phyloP scores from a whole-genome alignment of 805 yeast genomes.

The Starmerella cellae region DNA sequence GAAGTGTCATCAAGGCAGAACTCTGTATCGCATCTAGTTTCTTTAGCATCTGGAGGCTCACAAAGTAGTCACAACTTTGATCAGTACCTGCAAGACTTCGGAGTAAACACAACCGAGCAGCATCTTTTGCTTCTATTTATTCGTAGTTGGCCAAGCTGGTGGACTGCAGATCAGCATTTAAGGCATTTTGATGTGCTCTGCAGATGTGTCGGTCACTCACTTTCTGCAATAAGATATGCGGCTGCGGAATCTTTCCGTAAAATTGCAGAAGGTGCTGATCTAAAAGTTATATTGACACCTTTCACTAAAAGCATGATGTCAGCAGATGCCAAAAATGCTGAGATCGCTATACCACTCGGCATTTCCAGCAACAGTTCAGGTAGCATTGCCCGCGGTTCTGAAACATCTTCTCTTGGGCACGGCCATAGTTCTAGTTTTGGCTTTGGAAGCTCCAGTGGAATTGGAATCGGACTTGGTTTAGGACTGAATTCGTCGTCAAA shows the following conservation, averaged over 20 bases:
- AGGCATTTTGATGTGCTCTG: conserved; percentile 63
- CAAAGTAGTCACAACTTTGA: neutral
- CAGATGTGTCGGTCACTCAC: conserved; percentile 25
- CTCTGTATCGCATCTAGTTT: conserved; percentile 19
- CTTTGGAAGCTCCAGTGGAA: neutral
- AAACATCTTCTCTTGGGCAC: conserved; percentile 6
- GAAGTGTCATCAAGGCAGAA: conserved; percentile 18
- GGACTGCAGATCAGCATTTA: conserved; percentile 39
- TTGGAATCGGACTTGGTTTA: conserved; percentile 7
- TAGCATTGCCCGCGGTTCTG: neutral
- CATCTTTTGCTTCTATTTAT: conserved; percentile 25
- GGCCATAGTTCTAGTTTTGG: conserved; percentile 11
- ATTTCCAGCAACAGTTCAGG: neutral
- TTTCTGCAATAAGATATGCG: conserved; percentile 3
- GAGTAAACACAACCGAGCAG: conserved; percentile 14
- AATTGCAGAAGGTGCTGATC: conserved; percentile 9
- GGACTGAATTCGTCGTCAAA: conserved; percentile 2
- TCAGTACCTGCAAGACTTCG: neutral
- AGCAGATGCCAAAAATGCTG: conserved; percentile 10
- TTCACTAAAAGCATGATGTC: conserved; percentile 16
- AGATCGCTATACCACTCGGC: neutral
- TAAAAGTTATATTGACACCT: conserved; percentile 10
- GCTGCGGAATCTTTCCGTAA: conserved; percentile 11
- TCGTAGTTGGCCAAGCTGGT: conserved; percentile 63
- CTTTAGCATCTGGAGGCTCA: conserved; percentile 10